phyloP scores from a whole-genome alignment of 108 stramenopile species.

The Parmales sp. region DNA sequence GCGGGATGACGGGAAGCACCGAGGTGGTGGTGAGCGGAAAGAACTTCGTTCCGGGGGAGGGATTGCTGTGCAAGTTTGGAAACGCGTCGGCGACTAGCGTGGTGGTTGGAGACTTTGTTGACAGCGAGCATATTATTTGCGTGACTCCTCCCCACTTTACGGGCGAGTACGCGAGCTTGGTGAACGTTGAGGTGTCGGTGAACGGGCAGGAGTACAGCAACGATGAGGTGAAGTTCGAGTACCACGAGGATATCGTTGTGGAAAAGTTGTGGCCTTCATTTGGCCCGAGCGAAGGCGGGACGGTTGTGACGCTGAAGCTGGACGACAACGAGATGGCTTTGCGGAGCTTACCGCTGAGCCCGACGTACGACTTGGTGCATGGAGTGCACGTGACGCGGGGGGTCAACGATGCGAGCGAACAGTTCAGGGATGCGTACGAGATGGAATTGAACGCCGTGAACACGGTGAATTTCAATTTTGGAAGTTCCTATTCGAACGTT shows the following conservation, averaged over 20 bases:
- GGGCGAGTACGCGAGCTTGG: background rate
- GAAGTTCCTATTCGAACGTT: background rate
- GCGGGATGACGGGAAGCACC: background rate
- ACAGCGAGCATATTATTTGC: background rate
- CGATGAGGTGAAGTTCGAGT: background rate
- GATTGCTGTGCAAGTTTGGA: background rate
- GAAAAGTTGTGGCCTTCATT: background rate
- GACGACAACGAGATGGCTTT: conserved; percentile 9
- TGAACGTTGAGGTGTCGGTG: background rate
- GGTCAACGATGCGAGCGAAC: background rate
- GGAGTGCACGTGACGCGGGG: background rate
- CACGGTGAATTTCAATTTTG: conserved; percentile 19
- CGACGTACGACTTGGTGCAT: background rate
- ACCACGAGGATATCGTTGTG: background rate
- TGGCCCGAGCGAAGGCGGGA: background rate
- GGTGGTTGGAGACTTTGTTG: background rate
- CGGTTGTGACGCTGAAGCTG: background rate
- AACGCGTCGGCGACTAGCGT: background rate
- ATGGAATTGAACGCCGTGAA: conserved; percentile 9
- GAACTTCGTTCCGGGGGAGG: too few species aligned
- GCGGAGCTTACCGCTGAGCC: background rate
- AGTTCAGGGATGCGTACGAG: background rate
- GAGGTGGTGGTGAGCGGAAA: background rate
- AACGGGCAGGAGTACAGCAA: conserved; percentile 10
- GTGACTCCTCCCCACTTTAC: background rate